Evolutionary conservation across 1,139 yeast genomes (phyloP), one percentile per base, ranked within the genome.

Genomic region (Pichia sorboxylosa): DNA sequence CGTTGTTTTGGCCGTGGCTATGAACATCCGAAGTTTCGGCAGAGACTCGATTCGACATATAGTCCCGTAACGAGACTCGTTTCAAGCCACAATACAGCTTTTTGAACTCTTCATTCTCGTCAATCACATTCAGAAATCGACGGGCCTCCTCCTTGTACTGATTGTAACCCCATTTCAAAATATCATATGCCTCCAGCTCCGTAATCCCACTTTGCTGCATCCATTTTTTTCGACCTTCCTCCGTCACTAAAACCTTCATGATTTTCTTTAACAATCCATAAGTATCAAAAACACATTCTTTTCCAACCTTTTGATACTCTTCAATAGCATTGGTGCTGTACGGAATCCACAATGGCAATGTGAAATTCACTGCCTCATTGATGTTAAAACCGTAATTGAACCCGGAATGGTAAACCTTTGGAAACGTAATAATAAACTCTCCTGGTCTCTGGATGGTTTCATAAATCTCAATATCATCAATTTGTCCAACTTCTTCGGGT

Each of bases 381-480:
- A 80, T 67, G 48, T 80, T 80, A 48, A 70, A 78, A 0, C 90
- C 92, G 40, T 76, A 66, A 47, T 80, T 80, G 54, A 80, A 80
- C 0, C 92, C 92, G 3, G 87, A 76, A 54, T 80, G 92, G 48
- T 79, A 80, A 16, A 81, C 87, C 42, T 76, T 64, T 0, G 92
- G 92, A 46, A 70, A 80, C 0, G 92, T 80, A 4, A 80, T 59
- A 6, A 80, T 70, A 49, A 73, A 78, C 48, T 80, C 90, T 33
- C 87, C 87, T 1, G 94, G 82, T 14, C 72, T 61, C 51, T 87
- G 98, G 43, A 84, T 74, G 1, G 83, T 81, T 38, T 73, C 80
- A 44, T 65, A 80, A 25, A 72, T 61, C 20, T 67, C 59, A 4
- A 60, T 51, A 43, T 30, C 29, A 6, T 58, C 62, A 7, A 38